A percentile compares a stretch with the other conserved stretches of the same genome.
Conservation (phyloP, 1,139 yeast genomes). For the Nakaseomyces kungkrabaensis region DNA sequence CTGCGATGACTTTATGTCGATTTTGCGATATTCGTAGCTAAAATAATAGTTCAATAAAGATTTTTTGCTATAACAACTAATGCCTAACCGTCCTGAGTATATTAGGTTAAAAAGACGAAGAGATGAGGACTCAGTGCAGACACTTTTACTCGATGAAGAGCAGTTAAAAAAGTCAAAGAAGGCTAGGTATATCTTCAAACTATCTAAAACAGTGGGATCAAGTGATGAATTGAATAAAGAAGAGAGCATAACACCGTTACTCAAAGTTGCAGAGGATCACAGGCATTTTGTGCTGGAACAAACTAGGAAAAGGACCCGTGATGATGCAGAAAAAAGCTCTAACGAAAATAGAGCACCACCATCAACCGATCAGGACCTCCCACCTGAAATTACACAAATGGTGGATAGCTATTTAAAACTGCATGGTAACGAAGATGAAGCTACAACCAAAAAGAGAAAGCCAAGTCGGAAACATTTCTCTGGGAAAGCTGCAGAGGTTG, state of each 20-base stretch:
- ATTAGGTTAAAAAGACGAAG: constrained; percentile 79
- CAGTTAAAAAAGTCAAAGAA: constrained; percentile 31
- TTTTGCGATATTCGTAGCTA: too few species aligned
- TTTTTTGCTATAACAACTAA: neutral
- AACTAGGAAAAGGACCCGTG: constrained; percentile 13
- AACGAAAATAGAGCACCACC: neutral
- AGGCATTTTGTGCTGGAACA: constrained; percentile 27
- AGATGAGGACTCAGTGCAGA: constrained; percentile 78
- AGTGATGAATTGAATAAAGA: constrained; percentile 9
- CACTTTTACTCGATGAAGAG: constrained; percentile 41
- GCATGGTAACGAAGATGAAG: constrained; percentile 13
- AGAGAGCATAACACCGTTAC: constrained; percentile 19
- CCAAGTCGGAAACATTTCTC: constrained; percentile 22
- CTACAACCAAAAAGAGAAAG: constrained; percentile 13
- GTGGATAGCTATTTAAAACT: constrained; percentile 44
- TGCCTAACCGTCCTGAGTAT: constrained; percentile 37
- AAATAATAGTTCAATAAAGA: too few species aligned
- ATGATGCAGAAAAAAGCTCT: constrained; percentile 2
- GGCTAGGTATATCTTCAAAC: constrained; percentile 26
- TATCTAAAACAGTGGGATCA: constrained; percentile 26
- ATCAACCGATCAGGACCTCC: constrained; percentile 32
- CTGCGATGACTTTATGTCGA: too few species aligned
- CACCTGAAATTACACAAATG: constrained; percentile 62
- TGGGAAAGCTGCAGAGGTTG: constrained; percentile 12
- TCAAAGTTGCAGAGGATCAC: constrained; percentile 20